Base-by-base conservation (phyloP, 192 early-diverging fungal genomes). In the Backusella circina region DNA sequence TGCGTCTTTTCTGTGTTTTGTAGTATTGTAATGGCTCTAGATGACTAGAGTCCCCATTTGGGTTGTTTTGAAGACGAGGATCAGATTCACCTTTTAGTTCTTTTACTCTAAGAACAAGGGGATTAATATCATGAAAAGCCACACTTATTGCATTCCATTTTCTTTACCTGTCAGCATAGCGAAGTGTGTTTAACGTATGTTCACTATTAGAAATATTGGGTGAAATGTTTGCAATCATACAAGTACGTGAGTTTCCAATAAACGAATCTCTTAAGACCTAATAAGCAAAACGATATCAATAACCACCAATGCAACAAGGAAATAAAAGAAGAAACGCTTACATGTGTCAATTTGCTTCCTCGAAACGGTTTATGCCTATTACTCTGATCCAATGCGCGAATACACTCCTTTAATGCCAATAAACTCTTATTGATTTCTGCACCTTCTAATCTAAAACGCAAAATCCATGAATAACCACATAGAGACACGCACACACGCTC, bases 381-480 rank as follows among this genome's bases (percentile, higher is more conserved):
- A 78, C 93, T 93, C 74, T 96, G 91, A 76, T 98, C 98, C 47
- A 98, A 82, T 2, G 98, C 96, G 69, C 97, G 91, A 82, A 99
- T 99, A 75, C 97, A 98, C 77, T 98, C 97, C 80, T 99, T 98
- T 67, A 99, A 82, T 3, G 98, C 98, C 50, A 99, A 85, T 73
- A 99, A 85, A 77, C 95, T 96, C 83, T 98, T 98, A 87, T 99
- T 99, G 87, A 99, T 99, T 83, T 99, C 97, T 2, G 97, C 94
- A 10, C 97, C 97, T 78, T 98, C 98, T 94, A 95, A 95, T 75
- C 94, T 90, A 79, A 16, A 77, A 26, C 18, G 1, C 21, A 28
- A 23, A 33, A n/a, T 36, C 4, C 15, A 32, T 0, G 3, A 0
- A 41, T 41, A 15, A 41, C 13, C 1, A 41, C 10, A 41, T 5